phyloP scores from a whole-genome alignment of 108 stramenopile genomes.

The Cylindrotheca fusiformis region DNA sequence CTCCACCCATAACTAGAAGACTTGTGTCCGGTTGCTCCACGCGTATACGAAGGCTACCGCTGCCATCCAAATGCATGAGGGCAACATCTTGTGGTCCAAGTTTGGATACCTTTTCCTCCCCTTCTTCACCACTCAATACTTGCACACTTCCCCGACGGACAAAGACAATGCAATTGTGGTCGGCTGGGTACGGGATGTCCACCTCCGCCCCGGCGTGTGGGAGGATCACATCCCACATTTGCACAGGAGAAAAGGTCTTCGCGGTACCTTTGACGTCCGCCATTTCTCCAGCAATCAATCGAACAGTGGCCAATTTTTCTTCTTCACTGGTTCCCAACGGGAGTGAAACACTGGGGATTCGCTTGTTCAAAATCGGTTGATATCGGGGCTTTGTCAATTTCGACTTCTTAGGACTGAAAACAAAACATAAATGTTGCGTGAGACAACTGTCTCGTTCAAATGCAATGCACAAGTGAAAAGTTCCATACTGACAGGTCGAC shows the following conservation, averaged over 20 bases:
- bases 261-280: constrained; percentile 60
- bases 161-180: constrained; percentile 78
- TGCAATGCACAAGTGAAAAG: constrained; percentile 24
- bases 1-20: constrained; percentile 75
- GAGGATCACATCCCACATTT: constrained; percentile 76
- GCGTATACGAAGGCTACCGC: constrained; percentile 44
- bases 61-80: constrained; percentile 51
- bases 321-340: constrained; percentile 19
- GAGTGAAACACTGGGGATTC: constrained; percentile 63
- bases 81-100: constrained; percentile 81
- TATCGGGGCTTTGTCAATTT: constrained; percentile 89
- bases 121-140: constrained; percentile 44
- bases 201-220: constrained; percentile 39
- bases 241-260: constrained; percentile 75
- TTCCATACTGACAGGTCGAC: no score
- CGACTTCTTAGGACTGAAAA: constrained; percentile 39
- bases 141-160: constrained; percentile 59
- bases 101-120: constrained; percentile 18
- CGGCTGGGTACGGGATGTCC: constrained; percentile 62
- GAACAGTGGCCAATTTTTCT: constrained; percentile 35
- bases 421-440: neutral
- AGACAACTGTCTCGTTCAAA: neutral
- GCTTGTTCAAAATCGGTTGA: constrained; percentile 60
- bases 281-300: constrained; percentile 79
- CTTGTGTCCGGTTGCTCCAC: constrained; percentile 49